phyloP scores from a whole-genome alignment of 495 filamentous ascomycete species.

The Xylaria sp. region DNA sequence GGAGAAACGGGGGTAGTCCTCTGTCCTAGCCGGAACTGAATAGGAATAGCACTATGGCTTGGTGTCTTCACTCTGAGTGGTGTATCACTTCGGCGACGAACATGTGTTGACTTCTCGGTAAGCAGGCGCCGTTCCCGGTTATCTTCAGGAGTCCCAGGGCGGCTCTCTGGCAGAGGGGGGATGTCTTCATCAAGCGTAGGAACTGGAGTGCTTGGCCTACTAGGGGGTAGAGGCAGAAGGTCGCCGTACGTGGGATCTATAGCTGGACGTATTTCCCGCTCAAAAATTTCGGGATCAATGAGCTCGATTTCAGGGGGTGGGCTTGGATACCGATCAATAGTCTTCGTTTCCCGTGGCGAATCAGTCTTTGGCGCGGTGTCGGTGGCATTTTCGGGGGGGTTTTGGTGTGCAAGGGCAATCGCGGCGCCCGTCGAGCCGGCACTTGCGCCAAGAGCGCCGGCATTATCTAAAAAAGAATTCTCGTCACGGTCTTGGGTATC shows the following conservation, averaged over 20 bases:
- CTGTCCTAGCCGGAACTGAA: slow-evolving; percentile 54
- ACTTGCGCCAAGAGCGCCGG: slow-evolving; percentile 67
- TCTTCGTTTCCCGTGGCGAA: slow-evolving; percentile 25
- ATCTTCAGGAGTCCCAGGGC: slow-evolving; percentile 54
- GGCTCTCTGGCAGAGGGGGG: slow-evolving; percentile 59
- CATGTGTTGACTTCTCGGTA: slow-evolving; percentile 39
- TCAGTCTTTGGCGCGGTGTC: slow-evolving; percentile 42
- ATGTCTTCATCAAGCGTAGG: slow-evolving; percentile 42
- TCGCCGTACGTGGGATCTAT: slow-evolving; percentile 65
- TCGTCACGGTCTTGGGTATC: slow-evolving; percentile 42
- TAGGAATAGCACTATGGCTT: slow-evolving; percentile 60
- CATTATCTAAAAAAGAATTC: slow-evolving; percentile 69
- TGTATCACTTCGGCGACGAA: slow-evolving; percentile 49
- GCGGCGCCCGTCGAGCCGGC: slow-evolving; percentile 59
- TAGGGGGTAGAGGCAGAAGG: slow-evolving; percentile 62
- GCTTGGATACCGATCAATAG: slow-evolving; percentile 33
- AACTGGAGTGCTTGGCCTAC: slow-evolving; percentile 54
- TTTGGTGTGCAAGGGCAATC: slow-evolving; percentile 51
- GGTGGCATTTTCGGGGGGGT: slow-evolving; percentile 51
- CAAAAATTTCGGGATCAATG: slow-evolving; percentile 59
- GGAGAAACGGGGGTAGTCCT: slow-evolving; percentile 54
- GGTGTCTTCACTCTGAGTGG: slow-evolving; percentile 47
- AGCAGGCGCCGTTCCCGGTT: slow-evolving; percentile 39
- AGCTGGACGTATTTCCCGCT: slow-evolving; percentile 58
- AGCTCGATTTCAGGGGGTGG: slow-evolving; percentile 43